phyloP scores from a whole-genome alignment of 2,329 filamentous ascomycete species.

The Apiospora koreana region DNA sequence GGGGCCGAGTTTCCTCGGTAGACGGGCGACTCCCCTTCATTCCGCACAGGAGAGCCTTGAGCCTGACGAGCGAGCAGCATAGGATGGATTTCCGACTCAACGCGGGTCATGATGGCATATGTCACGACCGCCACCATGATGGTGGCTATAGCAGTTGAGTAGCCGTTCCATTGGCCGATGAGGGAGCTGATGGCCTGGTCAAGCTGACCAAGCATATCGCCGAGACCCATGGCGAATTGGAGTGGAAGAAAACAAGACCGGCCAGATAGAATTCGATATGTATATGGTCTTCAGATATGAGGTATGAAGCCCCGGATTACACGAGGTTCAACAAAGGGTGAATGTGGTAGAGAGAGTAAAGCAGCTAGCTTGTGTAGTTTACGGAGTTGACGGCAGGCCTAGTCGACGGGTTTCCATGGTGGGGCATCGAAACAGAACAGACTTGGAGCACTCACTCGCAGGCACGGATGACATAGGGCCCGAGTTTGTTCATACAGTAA shows the following conservation, averaged over 20 bases:
- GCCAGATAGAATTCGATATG: conserved; percentile 12
- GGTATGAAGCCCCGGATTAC: neutral
- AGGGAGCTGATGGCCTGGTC: conserved; percentile 71
- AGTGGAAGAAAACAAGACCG: conserved; percentile 8
- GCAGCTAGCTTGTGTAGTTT: neutral
- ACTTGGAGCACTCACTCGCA: neutral
- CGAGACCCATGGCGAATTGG: conserved; percentile 36
- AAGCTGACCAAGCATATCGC: conserved; percentile 63
- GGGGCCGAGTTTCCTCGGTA: conserved; percentile 85
- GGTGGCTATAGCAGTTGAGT: conserved; percentile 72
- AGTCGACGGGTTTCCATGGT: conserved; percentile 8
- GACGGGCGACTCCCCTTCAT: conserved; percentile 80
- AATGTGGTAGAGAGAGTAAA: neutral
- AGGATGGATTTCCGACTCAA: conserved; percentile 89
- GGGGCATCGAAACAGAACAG: neutral
- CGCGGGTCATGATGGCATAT: conserved; percentile 69
- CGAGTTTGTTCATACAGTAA: neutral
- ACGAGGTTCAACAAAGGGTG: conserved; percentile 7
- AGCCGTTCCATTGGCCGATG: conserved; percentile 78
- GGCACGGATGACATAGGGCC: neutral
- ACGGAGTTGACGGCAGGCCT: conserved; percentile 3
- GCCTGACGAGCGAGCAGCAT: conserved; percentile 87
- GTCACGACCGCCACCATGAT: conserved; percentile 67
- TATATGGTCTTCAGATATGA: neutral
- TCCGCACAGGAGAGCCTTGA: conserved; percentile 73